Base-by-base conservation (phyloP, 495 filamentous ascomycete genomes). In the Cenococcum geophilum region DNA sequence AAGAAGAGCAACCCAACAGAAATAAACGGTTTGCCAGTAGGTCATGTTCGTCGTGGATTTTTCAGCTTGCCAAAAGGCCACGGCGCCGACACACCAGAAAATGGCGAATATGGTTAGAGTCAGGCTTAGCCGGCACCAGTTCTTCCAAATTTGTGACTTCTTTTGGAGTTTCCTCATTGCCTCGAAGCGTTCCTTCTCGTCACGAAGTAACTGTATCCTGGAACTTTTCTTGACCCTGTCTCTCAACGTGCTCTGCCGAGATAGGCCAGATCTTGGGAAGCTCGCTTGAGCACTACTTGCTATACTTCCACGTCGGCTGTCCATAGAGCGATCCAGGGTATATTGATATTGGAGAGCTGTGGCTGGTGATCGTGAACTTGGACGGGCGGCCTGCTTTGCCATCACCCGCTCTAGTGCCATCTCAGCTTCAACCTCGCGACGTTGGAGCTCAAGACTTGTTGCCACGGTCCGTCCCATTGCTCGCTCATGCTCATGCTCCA, bases 381-480 rank as follows among this genome's bases (percentile, higher is more conserved):
- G 60, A 23, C 54, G 32, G 3, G 60, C 51, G n/a, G 60, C 60
- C 36, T 62, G 60, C 22, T 62, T 62, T 2, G 60, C 61, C 45
- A 62, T 57, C 11, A 40, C 53, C 9, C 60, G 37, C 22, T 62
- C 60, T 18, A 52, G 53, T 21, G 54, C 53, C 54, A 62, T 57
- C 37, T 58, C 60, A 53, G 61, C 68, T 14, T 66, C 57, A 11
- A 47, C 22, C 3, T 65, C 53, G 11, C 47, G 54, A 5, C 58
- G 56, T 20, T 62, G 57, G 2, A 71, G 64, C 56, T 70, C 69
- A 11, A 71, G 50, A 5, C 68, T 73, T 22, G 57, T 77, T 8
- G 78, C 78, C 5, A 84, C 73, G 4, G 82, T 77, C 3, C 79
- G 77, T 8, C 78, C 73, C 36, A 86, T 73, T 0, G 84, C 85